Evolutionary conservation across 2,329 filamentous ascomycete species (phyloP).

Genomic region (Aspergillaceae sp.): DNA sequence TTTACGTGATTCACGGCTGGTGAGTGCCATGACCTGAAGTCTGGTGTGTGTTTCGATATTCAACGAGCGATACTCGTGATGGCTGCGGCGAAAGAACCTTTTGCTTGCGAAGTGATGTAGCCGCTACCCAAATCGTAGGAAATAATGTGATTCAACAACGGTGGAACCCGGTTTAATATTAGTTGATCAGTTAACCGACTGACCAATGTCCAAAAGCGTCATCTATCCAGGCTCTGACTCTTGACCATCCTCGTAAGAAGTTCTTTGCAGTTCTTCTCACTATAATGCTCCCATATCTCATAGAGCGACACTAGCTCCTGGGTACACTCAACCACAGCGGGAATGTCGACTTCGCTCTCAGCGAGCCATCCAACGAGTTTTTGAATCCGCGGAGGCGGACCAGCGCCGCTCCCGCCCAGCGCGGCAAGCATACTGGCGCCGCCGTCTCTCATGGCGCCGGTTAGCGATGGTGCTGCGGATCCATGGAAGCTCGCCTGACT

Average conservation of each 20-base stretch:
- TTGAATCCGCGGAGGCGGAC: constrained; percentile 40
- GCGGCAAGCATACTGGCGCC: constrained; percentile 26
- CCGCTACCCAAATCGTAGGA: too few relatives aligned
- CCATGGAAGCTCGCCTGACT: constrained; percentile 36
- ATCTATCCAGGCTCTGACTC: constrained; percentile 50
- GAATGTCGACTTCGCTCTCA: constrained; percentile 76
- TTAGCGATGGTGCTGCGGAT: constrained; percentile 24
- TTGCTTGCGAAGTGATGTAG: too few relatives aligned
- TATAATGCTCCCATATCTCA: constrained; percentile 61
- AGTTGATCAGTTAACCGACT: too few relatives aligned
- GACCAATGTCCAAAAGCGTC: constrained; percentile 9
- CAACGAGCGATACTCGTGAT: too few relatives aligned
- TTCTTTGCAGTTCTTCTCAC: constrained; percentile 57
- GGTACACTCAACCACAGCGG: constrained; percentile 76
- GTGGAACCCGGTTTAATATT: too few relatives aligned
- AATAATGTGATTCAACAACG: too few relatives aligned
- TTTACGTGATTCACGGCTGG: too few relatives aligned
- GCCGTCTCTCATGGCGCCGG: constrained; percentile 29
- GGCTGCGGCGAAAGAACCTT: too few relatives aligned
- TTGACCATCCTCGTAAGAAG: constrained; percentile 55
- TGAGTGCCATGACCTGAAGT: too few relatives aligned
- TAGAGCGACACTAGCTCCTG: constrained; percentile 90
- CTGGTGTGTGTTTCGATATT: too few relatives aligned
- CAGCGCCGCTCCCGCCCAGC: constrained; percentile 24
- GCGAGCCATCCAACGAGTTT: constrained; percentile 74